A percentile compares a stretch with the other conserved stretches of the same genome.
These are phyloP conservation scores for Ilyonectria robusta DNA, from an alignment of 2,329 filamentous ascomycete species.

Conservation along the genomic window DNA sequence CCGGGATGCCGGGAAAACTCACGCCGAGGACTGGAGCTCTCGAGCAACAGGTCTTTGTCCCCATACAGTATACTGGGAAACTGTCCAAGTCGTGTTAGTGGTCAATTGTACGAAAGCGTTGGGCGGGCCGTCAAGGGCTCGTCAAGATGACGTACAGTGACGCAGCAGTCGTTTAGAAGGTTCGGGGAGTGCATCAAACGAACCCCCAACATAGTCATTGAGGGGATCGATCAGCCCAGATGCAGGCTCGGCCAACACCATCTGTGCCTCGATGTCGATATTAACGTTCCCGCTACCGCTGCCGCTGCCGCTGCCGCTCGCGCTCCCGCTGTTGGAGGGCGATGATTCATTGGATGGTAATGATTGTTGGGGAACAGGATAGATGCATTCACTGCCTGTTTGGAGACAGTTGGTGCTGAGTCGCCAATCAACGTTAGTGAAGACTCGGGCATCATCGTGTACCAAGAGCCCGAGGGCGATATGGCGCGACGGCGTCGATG, in stretches of 20 bases:
- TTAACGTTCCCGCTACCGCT: conserved; percentile 28
- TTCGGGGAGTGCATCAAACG: conserved; percentile 50
- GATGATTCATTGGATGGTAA: conserved; percentile 45
- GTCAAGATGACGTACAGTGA: conserved; percentile 44
- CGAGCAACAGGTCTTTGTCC: conserved; percentile 58
- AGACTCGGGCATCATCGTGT: conserved; percentile 19
- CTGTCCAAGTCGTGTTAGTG: conserved; percentile 45
- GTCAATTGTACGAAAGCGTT: background rate
- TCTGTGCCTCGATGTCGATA: conserved; percentile 28
- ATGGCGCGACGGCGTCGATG: conserved; percentile 32
- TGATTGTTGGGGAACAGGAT: conserved; percentile 47
- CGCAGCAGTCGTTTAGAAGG: conserved; percentile 49
- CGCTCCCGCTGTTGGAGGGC: conserved; percentile 34
- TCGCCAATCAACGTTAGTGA: conserved; percentile 43
- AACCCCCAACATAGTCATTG: conserved; percentile 51
- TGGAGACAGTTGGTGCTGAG: conserved; percentile 61
- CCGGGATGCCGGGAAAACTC: conserved; percentile 33
- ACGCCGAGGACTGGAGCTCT: conserved; percentile 50
- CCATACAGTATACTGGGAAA: conserved; percentile 58
- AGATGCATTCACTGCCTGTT: conserved; percentile 60
- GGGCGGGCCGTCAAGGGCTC: background rate
- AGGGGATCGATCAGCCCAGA: conserved; percentile 41
- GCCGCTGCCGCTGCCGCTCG: conserved; percentile 30
- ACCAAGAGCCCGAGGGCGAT: conserved; percentile 27
- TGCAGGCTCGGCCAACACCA: conserved; percentile 35